A percentile compares a stretch with the other conserved stretches of the same genome.
Conservation (phyloP, 108 stramenopile genomes). For the Cyclotella baltica region DNA sequence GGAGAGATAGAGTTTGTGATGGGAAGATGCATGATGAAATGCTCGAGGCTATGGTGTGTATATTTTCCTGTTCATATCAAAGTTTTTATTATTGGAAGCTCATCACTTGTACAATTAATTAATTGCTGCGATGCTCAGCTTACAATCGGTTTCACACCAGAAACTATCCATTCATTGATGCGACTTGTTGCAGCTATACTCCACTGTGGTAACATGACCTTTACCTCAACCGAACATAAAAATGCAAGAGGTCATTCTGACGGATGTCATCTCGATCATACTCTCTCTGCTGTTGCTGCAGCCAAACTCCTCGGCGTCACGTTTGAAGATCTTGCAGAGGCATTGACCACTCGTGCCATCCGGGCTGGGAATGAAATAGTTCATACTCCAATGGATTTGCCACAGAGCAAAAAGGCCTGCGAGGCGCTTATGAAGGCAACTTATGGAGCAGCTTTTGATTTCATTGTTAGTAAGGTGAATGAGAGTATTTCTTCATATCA, state of each 20-base stretch:
- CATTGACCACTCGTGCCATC: constrained; percentile 75
- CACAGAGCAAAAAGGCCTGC: constrained; percentile 71
- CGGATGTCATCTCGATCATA: constrained; percentile 14
- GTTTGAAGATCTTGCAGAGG: constrained; percentile 61
- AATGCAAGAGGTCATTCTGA: constrained; percentile 5
- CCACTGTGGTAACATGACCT: constrained; percentile 39
- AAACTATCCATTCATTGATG: constrained; percentile 77
- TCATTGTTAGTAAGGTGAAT: constrained; percentile 92
- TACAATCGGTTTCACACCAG: constrained; percentile 77
- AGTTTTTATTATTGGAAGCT: too few relatives aligned
- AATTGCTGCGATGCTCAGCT: too few relatives aligned
- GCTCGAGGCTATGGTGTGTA: constrained; percentile 87
- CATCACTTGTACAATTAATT: too few relatives aligned
- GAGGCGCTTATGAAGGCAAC: constrained; percentile 95
- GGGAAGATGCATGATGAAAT: constrained; percentile 81
- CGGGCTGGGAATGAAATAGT: constrained; percentile 80
- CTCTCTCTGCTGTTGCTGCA: constrained; percentile 57
- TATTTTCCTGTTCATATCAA: neutral
- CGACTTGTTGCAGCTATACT: constrained; percentile 67
- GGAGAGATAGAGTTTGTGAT: constrained; percentile 89
- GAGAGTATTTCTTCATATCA: constrained; percentile 60
- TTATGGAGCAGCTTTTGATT: constrained; percentile 88
- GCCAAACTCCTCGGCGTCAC: constrained; percentile 74
- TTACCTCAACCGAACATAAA: constrained; percentile 9
- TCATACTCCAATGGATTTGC: constrained; percentile 71